Evolutionary conservation across 768 basidiomycete species (phyloP).

Genomic region (Pleurotus tuoliensis): DNA sequence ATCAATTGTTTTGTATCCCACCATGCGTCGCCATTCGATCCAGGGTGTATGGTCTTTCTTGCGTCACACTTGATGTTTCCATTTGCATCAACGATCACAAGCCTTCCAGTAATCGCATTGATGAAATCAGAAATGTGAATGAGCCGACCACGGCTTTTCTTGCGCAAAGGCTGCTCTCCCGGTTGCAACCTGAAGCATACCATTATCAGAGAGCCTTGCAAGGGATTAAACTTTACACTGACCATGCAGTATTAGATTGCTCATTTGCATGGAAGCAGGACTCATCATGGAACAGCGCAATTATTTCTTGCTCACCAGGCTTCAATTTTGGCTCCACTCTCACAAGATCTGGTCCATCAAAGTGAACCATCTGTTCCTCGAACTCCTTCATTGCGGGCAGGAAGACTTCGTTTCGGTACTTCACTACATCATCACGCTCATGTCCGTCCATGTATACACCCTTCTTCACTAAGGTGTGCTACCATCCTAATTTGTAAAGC

Average conservation of each 20-base stretch:
- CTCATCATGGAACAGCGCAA: constrained; percentile 28
- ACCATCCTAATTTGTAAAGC: constrained; percentile 31
- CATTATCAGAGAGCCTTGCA: constrained; percentile 16
- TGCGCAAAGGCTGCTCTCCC: constrained; percentile 21
- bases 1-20: constrained; percentile 34
- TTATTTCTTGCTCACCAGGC: constrained; percentile 20
- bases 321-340: constrained; percentile 16
- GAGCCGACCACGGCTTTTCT: constrained; percentile 29
- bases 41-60: constrained; percentile 32
- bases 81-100: constrained; percentile 19
- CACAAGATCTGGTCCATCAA: constrained; percentile 17
- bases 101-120: constrained; percentile 26
- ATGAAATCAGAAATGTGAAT: constrained; percentile 42
- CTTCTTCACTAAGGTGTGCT: constrained; percentile 20
- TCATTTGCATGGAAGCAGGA: constrained; percentile 26
- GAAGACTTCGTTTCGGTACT: constrained; percentile 26
- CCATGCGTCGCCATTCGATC: constrained; percentile 30
- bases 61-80: constrained; percentile 27
- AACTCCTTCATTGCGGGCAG: constrained; percentile 21
- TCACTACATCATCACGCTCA: constrained; percentile 29
- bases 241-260: not conserved
- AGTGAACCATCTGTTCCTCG: constrained; percentile 18
- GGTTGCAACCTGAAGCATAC: constrained; percentile 13
- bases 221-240: not conserved
- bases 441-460: constrained; percentile 37